Evolutionary conservation across 129 eudicot genomes (phyloP).

Genomic region (Cynara cardunculus): DNA sequence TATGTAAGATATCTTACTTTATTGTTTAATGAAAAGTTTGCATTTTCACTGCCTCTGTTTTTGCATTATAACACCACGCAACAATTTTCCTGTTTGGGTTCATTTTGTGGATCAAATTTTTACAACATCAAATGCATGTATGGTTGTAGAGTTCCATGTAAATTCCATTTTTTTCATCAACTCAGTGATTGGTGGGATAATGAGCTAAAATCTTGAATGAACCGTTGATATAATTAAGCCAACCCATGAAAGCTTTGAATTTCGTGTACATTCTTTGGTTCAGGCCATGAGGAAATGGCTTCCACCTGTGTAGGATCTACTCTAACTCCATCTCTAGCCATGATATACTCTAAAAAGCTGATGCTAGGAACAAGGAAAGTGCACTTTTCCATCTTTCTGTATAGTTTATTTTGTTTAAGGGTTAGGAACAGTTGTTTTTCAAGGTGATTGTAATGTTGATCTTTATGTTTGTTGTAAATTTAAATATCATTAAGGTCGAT

Average conservation of each 20-base stretch:
- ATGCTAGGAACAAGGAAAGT: background rate
- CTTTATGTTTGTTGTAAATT: too few relatives aligned
- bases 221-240: background rate
- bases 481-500: too few relatives aligned
- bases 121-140: background rate
- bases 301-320: background rate
- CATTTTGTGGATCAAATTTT: too few relatives aligned
- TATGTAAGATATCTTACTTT: too few relatives aligned
- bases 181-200: background rate
- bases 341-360: background rate
- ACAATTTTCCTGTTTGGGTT: too few relatives aligned
- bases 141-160: background rate
- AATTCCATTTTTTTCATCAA: background rate
- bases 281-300: background rate
- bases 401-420: too few relatives aligned
- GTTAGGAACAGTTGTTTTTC: too few relatives aligned
- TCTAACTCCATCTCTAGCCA: background rate
- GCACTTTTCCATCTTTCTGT: too few relatives aligned
- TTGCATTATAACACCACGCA: too few relatives aligned
- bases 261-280: background rate
- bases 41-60: too few relatives aligned
- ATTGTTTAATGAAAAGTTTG: too few relatives aligned
- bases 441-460: too few relatives aligned
- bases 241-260: background rate
- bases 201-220: background rate